Conservation (phyloP, 192 early-diverging fungal species). For the Linnemannia hyalina region DNA sequence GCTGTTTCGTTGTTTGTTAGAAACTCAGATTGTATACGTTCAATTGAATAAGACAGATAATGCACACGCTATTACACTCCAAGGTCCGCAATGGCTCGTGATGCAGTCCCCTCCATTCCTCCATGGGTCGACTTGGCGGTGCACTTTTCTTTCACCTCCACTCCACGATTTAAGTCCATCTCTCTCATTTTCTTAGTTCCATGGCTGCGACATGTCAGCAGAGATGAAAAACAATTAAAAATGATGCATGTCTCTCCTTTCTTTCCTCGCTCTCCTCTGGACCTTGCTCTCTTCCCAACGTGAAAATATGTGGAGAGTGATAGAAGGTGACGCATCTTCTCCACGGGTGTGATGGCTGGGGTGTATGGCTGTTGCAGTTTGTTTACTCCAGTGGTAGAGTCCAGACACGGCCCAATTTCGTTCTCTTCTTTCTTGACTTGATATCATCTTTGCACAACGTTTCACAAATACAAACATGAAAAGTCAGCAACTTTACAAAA, state of each 20-base stretch:
- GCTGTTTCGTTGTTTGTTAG: neutral
- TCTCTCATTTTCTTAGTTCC: neutral
- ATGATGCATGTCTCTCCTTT: neutral
- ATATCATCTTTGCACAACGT: constrained; percentile 5
- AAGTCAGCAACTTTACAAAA: neutral
- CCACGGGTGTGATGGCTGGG: neutral
- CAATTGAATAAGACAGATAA: neutral
- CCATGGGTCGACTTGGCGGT: neutral
- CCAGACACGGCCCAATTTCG: constrained; percentile 4
- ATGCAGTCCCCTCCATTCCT: neutral
- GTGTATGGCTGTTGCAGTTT: neutral
- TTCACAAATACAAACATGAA: constrained; percentile 14
- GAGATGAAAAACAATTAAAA: neutral
- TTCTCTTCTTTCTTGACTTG: neutral
- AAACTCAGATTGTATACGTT: neutral
- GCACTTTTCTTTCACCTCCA: neutral
- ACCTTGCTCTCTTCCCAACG: neutral
- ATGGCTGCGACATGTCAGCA: neutral
- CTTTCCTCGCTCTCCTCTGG: neutral
- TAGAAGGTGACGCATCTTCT: neutral
- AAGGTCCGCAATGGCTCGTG: neutral
- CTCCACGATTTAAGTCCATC: neutral
- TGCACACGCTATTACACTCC: neutral
- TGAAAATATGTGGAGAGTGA: constrained; percentile 1
- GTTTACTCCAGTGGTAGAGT: neutral